phyloP scores from a whole-genome alignment of 805 yeast genomes.

The Alloascoidea africana region DNA sequence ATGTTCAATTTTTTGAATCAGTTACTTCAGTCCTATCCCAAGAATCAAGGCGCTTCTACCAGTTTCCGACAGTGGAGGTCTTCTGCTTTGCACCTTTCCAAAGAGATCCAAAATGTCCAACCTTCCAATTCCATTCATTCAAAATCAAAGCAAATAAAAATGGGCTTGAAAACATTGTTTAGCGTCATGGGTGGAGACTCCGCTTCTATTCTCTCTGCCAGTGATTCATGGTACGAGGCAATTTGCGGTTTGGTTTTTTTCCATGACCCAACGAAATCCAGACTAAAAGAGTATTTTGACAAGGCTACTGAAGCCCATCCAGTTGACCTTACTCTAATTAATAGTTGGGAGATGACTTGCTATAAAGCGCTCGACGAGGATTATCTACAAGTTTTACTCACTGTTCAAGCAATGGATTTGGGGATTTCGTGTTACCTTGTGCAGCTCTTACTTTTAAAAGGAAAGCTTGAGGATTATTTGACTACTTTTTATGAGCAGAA shows the following conservation, averaged over 20 bases:
- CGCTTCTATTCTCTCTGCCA: slow-evolving; percentile 11
- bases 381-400: slow-evolving; percentile 10
- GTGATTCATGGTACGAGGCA: slow-evolving; percentile 18
- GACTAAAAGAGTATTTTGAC: slow-evolving; percentile 14
- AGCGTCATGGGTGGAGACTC: slow-evolving; percentile 14
- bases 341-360: slow-evolving; percentile 15
- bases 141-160: slow-evolving; percentile 7
- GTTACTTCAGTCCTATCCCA: slow-evolving; percentile 13
- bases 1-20: slow-evolving; percentile 6
- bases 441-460: slow-evolving; percentile 13
- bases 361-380: slow-evolving; percentile 14
- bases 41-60: slow-evolving; percentile 6
- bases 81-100: slow-evolving; percentile 10
- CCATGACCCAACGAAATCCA: slow-evolving; percentile 14
- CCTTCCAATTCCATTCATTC: background rate
- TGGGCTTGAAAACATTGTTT: slow-evolving; percentile 11
- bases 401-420: slow-evolving; percentile 12
- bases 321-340: slow-evolving; percentile 10
- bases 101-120: slow-evolving; percentile 7
- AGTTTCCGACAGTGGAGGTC: slow-evolving; percentile 15
- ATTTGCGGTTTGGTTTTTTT: slow-evolving; percentile 14
- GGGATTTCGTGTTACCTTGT: slow-evolving; percentile 15
- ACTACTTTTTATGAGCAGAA: slow-evolving; percentile 8
- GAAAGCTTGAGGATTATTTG: slow-evolving; percentile 14
- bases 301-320: slow-evolving; percentile 10